A percentile compares a stretch with the other conserved stretches of the same genome.
phyloP scores from a whole-genome alignment of 768 basidiomycete species.

The Pisolithus marmoratus region DNA sequence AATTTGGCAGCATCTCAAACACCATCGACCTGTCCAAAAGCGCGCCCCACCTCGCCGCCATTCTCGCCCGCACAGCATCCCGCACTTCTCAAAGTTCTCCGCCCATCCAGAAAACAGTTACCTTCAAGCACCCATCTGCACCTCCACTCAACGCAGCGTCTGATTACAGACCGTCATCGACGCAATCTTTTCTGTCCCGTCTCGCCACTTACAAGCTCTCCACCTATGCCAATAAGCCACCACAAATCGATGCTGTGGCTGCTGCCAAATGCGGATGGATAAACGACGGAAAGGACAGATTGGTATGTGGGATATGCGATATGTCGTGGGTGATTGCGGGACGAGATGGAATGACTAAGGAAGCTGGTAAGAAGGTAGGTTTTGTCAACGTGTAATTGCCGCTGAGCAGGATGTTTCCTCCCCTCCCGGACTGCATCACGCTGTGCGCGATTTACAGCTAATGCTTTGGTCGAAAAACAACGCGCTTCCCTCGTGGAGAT shows the following conservation, averaged over 20 bases:
- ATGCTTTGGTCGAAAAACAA: conserved; percentile 70
- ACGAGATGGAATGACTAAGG: conserved; percentile 64
- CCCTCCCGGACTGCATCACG: not conserved
- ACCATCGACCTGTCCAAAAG: conserved; percentile 41
- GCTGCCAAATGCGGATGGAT: conserved; percentile 81
- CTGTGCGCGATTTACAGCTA: conserved; percentile 38
- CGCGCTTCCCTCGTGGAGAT: conserved; percentile 54
- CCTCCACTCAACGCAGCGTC: conserved; percentile 29
- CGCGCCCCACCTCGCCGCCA: conserved; percentile 67
- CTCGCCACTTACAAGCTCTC: conserved; percentile 73
- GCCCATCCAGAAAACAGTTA: conserved; percentile 40
- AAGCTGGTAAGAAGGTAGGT: conserved; percentile 61
- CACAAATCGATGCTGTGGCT: conserved; percentile 69
- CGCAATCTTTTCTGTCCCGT: conserved; percentile 64
- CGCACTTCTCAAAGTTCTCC: conserved; percentile 23
- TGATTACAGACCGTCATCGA: conserved; percentile 77
- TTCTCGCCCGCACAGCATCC: conserved; percentile 59
- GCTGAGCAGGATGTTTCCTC: conserved; percentile 9
- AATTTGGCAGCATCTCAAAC: conserved; percentile 3
- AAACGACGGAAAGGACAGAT: conserved; percentile 76
- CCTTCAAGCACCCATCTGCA: conserved; percentile 37
- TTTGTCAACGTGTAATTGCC: not conserved
- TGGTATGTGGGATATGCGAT: conserved; percentile 67
- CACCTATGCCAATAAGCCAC: conserved; percentile 76
- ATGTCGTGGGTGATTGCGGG: conserved; percentile 71